Evolutionary conservation across 768 basidiomycete genomes (phyloP).

Genomic region (Boletus huronensis): DNA sequence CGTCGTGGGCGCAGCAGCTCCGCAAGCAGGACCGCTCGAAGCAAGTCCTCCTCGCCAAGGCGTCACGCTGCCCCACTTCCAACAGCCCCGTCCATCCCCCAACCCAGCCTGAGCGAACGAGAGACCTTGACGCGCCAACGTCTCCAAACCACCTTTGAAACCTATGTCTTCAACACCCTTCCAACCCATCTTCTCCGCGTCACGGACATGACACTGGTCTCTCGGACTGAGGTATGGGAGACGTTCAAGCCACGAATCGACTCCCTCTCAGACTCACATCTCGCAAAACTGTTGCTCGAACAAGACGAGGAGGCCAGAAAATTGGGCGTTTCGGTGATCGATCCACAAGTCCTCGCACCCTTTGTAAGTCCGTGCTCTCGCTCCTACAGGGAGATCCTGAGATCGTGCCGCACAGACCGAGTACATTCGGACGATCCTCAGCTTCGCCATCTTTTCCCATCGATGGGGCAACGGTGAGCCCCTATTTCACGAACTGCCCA

Average conservation of each 20-base stretch:
- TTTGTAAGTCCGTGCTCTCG: constrained; percentile 13
- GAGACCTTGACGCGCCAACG: constrained; percentile 20
- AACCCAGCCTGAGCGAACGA: constrained; percentile 22
- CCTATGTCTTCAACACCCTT: constrained; percentile 24
- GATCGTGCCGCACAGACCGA: constrained; percentile 8
- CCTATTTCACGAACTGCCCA: constrained; percentile 21
- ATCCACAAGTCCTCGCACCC: constrained; percentile 18
- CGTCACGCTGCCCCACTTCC: constrained; percentile 17
- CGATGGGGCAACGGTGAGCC: constrained; percentile 25
- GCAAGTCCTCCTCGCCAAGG: constrained; percentile 21
- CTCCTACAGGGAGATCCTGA: background rate
- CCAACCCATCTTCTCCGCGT: constrained; percentile 24
- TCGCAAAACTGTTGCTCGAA: constrained; percentile 23
- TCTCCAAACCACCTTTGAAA: constrained; percentile 22
- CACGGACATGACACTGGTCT: constrained; percentile 19
- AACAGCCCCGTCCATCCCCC: constrained; percentile 11
- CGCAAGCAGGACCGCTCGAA: constrained; percentile 9
- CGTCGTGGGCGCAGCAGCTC: constrained; percentile 21
- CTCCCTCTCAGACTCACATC: constrained; percentile 19
- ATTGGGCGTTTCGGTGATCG: constrained; percentile 18
- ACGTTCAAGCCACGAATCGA: constrained; percentile 18
- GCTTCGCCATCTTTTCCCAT: constrained; percentile 28
- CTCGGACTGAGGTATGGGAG: constrained; percentile 22
- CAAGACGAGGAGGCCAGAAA: constrained; percentile 23
- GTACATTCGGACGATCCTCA: constrained; percentile 17